Evolutionary conservation across 2,329 filamentous ascomycete genomes (phyloP).

Genomic region (Juglanconis sp.): DNA sequence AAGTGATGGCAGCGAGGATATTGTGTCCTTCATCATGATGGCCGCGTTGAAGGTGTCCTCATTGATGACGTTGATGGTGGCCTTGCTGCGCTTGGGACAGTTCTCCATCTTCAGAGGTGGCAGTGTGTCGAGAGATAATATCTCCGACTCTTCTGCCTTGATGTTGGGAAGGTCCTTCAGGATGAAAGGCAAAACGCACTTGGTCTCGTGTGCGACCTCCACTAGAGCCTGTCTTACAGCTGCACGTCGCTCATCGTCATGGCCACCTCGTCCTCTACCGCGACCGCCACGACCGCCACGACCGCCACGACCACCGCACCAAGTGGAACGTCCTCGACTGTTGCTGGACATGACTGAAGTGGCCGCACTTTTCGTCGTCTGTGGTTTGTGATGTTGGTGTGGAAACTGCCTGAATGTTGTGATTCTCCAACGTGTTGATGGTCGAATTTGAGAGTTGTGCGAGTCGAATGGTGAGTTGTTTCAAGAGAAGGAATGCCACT

Average conservation of each 20-base stretch:
- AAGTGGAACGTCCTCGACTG: slow-evolving; percentile 4
- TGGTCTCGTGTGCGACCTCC: slow-evolving; percentile 45
- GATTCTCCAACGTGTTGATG: too few species aligned
- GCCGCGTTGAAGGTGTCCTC: slow-evolving; percentile 58
- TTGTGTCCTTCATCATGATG: slow-evolving; percentile 32
- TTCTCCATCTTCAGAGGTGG: slow-evolving; percentile 36
- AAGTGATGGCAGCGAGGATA: background rate
- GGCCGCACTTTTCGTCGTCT: background rate
- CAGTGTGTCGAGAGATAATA: slow-evolving; percentile 34
- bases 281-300: slow-evolving; percentile 30
- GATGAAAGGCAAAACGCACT: slow-evolving; percentile 42
- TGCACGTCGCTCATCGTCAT: background rate
- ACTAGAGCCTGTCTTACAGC: slow-evolving; percentile 29
- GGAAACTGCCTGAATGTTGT: background rate
- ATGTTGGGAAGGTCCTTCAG: slow-evolving; percentile 41
- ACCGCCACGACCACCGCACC: background rate
- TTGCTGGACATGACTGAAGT: slow-evolving; percentile 2
- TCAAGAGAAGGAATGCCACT: background rate
- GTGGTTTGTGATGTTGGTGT: background rate
- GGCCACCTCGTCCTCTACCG: slow-evolving; percentile 22
- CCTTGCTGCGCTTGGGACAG: slow-evolving; percentile 38
- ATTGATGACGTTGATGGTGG: slow-evolving; percentile 48
- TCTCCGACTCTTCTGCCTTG: slow-evolving; percentile 34
- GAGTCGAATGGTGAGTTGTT: background rate
- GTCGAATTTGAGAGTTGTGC: too few species aligned